Evolutionary conservation across 2,329 filamentous ascomycete genomes (phyloP).

Genomic region (Corynespora cassiicola): DNA sequence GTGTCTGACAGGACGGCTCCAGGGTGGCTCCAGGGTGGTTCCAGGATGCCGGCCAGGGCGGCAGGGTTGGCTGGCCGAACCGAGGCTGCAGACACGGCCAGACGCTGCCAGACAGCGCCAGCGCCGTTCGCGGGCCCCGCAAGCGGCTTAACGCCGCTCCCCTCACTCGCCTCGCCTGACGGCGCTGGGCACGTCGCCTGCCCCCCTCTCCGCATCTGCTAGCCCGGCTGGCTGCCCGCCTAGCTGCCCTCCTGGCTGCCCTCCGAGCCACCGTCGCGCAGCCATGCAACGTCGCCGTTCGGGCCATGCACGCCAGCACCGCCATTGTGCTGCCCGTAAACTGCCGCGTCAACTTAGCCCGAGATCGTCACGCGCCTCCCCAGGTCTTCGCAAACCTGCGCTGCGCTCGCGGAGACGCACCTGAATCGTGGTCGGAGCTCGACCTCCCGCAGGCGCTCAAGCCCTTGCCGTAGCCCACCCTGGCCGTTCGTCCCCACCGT

Average conservation of each 20-base stretch:
- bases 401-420: conserved; percentile 13
- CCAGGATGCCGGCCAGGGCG: no score
- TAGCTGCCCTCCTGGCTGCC: no score
- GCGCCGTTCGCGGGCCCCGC: no score
- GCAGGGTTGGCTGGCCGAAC: no score
- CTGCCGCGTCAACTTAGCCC: conserved; percentile 28
- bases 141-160: no score
- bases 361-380: conserved; percentile 39
- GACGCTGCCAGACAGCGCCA: no score
- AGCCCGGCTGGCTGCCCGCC: neutral
- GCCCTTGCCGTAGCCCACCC: conserved; percentile 30
- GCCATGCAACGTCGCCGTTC: conserved; percentile 6
- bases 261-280: no score
- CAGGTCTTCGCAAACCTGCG: conserved; percentile 2
- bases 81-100: no score
- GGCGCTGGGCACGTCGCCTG: conserved; percentile 21
- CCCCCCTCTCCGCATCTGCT: conserved; percentile 17
- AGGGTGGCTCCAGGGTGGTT: no score
- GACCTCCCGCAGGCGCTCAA: conserved; percentile 38
- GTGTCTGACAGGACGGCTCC: no score
- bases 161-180: no score
- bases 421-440: conserved; percentile 39
- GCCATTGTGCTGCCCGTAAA: conserved; percentile 10
- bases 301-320: conserved; percentile 6
- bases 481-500: conserved; percentile 20